Base-by-base conservation (phyloP, 805 yeast species). In the Kurtzmaniella fragi region DNA sequence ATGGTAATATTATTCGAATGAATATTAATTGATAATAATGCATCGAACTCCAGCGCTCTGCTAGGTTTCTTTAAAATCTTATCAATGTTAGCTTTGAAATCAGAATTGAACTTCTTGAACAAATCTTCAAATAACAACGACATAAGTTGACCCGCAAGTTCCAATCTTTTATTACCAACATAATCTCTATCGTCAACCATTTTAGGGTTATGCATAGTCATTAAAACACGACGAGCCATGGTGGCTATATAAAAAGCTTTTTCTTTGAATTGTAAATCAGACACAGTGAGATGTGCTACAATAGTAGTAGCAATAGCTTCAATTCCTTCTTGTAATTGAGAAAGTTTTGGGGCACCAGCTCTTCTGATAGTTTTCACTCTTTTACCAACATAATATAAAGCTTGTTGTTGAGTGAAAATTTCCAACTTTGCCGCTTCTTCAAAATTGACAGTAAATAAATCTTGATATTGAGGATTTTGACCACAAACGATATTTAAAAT, bases 181-280 rank as follows among this genome's bases (percentile, higher is more conserved):
- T 93, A 93, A 68, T 93, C 99, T 64, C 98, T 80, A 63, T 93
- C 99, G 56, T 93, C 99, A n/a, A 93, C 95, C 82, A 88, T 82
- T 49, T 81, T 80, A 6, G 97, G 95, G 54, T 93, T 85, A 47
- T 86, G 82, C 82, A 93, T 87, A 4, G 99, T 87, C 95, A 88
- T 87, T 16, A 93, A 75, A 2, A 91, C 98, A 56, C 98, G 77
- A 57, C 99, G 78, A 1, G 99, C 85, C 99, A 93, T 93, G 64
- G 88, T 80, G 1, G 97, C 96, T 49, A 93, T 80, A 57, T 93
- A 93, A 28, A 93, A 61, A 0, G 98, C 96, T 66, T 93, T 93
- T 59, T 89, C 96, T 48, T 95, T 77, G 70, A 91, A 89, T 54
- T 93, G 95, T 33, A 86, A 70, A 50, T 82, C 86, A 39, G 77